phyloP scores from a whole-genome alignment of 768 basidiomycete species.

The Lentinula boryana region DNA sequence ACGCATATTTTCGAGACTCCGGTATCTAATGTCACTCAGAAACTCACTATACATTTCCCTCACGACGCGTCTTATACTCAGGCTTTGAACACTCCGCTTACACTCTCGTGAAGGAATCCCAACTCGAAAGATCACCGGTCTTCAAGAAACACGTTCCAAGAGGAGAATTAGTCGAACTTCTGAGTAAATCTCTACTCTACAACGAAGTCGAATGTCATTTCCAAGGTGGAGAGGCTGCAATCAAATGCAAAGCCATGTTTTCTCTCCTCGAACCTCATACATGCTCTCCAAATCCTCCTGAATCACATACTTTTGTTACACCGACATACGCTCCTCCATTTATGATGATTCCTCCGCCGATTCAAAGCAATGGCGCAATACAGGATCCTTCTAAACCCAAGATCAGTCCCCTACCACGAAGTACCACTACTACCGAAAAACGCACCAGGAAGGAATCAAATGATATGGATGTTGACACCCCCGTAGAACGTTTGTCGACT shows the following conservation, averaged over 20 bases:
- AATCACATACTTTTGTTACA: constrained; percentile 16
- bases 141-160: constrained; percentile 67
- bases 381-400: constrained; percentile 40
- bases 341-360: constrained; percentile 4
- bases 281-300: constrained; percentile 49
- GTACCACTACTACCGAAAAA: constrained; percentile 55
- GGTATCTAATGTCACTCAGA: constrained; percentile 35
- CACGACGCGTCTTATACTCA: constrained; percentile 20
- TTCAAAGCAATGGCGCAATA: constrained; percentile 7
- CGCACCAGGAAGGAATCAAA: constrained; percentile 48
- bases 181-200: constrained; percentile 76
- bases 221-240: constrained; percentile 54
- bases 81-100: constrained; percentile 83
- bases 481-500: constrained; percentile 21
- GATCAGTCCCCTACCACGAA: constrained; percentile 35
- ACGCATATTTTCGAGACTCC: constrained; percentile 80
- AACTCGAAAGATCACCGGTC: constrained; percentile 62
- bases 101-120: constrained; percentile 68
- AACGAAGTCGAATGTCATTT: constrained; percentile 82
- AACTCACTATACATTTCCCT: background rate
- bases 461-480: constrained; percentile 40
- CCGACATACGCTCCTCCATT: constrained; percentile 9
- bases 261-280: constrained; percentile 71
- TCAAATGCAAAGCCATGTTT: constrained; percentile 65
- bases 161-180: constrained; percentile 76